These are phyloP conservation scores for Cytospora piceae DNA, from an alignment of 2,329 filamentous ascomycete genomes.

Conservation along the genomic window DNA sequence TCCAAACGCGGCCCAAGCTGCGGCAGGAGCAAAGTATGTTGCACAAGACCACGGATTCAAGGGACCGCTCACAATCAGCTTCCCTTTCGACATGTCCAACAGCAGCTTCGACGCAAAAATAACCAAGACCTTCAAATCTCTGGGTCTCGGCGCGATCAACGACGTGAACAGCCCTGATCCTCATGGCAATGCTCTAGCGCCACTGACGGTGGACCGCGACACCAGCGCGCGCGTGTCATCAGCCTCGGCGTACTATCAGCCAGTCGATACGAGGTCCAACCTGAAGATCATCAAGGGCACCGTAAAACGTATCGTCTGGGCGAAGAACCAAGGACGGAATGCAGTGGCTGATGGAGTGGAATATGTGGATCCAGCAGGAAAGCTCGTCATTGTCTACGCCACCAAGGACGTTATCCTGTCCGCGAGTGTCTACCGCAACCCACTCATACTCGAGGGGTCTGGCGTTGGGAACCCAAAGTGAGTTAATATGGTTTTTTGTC, in stretches of 20 bases:
- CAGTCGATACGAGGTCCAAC: neutral
- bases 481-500: no score
- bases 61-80: neutral
- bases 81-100: neutral
- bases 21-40: neutral
- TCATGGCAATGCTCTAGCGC: neutral
- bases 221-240: neutral
- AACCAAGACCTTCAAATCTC: neutral
- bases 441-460: slow-evolving; percentile 9
- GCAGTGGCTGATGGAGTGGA: slow-evolving; percentile 4
- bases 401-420: slow-evolving; percentile 9
- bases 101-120: neutral
- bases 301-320: neutral
- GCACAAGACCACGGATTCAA: neutral
- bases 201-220: slow-evolving; percentile 1
- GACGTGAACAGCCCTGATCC: neutral
- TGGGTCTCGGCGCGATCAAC: neutral
- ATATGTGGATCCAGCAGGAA: neutral
- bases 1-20: neutral
- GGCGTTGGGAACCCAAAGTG: slow-evolving; percentile 11
- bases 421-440: neutral
- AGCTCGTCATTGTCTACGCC: neutral
- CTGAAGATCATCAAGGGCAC: slow-evolving; percentile 2
- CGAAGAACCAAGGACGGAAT: neutral
- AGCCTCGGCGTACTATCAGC: slow-evolving; percentile 6